Percentiles rank a stretch among this genome's conserved stretches.
phyloP scores from a whole-genome alignment of 163 green algal species.

The Scenedesmus sp. region DNA sequence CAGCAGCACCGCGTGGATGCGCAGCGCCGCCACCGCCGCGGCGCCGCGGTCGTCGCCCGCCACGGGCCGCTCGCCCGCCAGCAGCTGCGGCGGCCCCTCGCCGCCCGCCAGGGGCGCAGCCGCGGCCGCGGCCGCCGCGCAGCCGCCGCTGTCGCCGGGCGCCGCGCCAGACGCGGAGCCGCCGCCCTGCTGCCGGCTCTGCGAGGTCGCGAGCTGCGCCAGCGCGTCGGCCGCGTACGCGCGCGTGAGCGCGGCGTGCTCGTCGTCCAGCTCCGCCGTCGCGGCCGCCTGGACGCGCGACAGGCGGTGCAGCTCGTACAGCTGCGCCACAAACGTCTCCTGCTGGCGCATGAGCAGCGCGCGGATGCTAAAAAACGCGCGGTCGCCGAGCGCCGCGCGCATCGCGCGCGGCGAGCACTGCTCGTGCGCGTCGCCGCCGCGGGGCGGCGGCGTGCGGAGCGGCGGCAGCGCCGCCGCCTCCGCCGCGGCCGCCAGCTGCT shows the following conservation, averaged over 20 bases:
- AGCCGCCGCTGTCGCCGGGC: neutral
- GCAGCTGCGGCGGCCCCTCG: neutral
- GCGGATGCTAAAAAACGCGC: conserved; percentile 36
- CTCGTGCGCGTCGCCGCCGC: neutral
- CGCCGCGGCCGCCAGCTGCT: neutral
- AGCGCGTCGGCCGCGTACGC: conserved; percentile 8
- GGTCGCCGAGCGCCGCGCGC: conserved; percentile 30
- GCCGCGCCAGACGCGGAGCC: neutral
- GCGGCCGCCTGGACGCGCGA: conserved; percentile 21
- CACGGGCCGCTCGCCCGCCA: conserved; percentile 1
- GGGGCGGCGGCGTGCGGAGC: neutral
- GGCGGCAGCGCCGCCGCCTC: neutral
- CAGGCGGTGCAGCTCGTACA: conserved; percentile 47
- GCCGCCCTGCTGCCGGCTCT: conserved; percentile 1
- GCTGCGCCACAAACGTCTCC: conserved; percentile 42
- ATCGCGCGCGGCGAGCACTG: neutral
- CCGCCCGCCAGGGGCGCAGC: neutral
- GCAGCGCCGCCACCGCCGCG: conserved; percentile 6
- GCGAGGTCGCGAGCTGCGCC: conserved; percentile 6
- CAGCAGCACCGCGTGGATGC: conserved; percentile 25
- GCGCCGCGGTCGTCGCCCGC: conserved; percentile 23
- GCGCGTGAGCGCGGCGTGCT: conserved; percentile 21
- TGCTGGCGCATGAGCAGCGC: conserved; percentile 36
- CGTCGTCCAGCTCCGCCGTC: neutral
- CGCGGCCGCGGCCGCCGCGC: conserved; percentile 4